Base-by-base conservation (phyloP, 176 grass and related monocot species). In the Avena atlantica region DNA sequence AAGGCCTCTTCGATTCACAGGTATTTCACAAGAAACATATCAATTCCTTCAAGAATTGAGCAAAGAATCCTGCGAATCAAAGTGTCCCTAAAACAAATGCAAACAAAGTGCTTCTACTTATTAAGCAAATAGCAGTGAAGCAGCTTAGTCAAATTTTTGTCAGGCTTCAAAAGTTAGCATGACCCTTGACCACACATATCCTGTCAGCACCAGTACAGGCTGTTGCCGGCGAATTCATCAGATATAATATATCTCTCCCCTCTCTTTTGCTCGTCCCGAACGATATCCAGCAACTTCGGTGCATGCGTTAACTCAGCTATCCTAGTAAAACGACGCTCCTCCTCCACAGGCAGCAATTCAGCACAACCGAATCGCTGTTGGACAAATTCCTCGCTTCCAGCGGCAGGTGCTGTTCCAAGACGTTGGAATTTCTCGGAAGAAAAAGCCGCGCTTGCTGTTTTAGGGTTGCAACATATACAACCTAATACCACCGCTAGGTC, bases 331-430 rank as follows among this genome's bases (percentile, higher is more conserved):
- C 40, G 29, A 84, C 56, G 6, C 31, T 2, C 23, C 47, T 78
- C 68, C 76, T 15, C 83, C 49, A 12, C 78, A 52, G 77, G 24
- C 70, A 52, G 49, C 68, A 89, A 57, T 34, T 23, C 70, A 75
- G 83, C 83, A 67, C 20, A 48, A 52, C 65, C 40, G 55, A 83
- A 78, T 71, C n/a, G 20, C 17, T 31, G 11, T 0, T 81, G 45
- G 61, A 67, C 6, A 1, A 63, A 31, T 14, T 29, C 64, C 16
- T 36, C 23, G 6, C 23, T 13, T 81, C 16, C 23, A 51, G 61
- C 44, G 23, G 61, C 44, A 81, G 9, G 61, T 12, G 23, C 9
- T 15, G 5, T 12, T 16, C 62, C 47, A 5, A 68, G 14, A 36
- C 62, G 79, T 36, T 16, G 10, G 3, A 68, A 68, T 81, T 68